A percentile compares a stretch with the other conserved stretches of the same genome.
phyloP scores from a whole-genome alignment of 2,329 filamentous ascomycete genomes.

The Penicillium polonicum region DNA sequence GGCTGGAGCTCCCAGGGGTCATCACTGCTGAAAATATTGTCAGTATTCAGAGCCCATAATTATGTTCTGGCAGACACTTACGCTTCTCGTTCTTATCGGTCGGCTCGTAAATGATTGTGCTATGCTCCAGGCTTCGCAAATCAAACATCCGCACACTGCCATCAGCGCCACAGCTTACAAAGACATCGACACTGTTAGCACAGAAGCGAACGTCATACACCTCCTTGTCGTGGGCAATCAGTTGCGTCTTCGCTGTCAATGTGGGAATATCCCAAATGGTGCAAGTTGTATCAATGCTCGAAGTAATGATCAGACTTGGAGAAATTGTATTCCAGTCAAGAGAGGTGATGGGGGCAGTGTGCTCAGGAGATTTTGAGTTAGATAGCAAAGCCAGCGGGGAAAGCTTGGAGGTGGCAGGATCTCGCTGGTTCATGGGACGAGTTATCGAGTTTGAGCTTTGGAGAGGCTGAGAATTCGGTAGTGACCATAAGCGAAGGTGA shows the following conservation, averaged over 20 bases:
- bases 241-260: constrained; percentile 92
- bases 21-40: constrained; percentile 36
- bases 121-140: constrained; percentile 90
- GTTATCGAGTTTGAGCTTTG: constrained; percentile 66
- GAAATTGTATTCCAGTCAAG: constrained; percentile 98
- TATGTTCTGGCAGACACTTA: constrained; percentile 39
- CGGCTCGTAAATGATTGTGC: constrained; percentile 98
- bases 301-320: constrained; percentile 95
- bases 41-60: constrained; percentile 4
- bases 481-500: constrained; percentile 88
- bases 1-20: constrained; percentile 60
- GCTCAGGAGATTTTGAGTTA: constrained; percentile 97
- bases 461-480: constrained; percentile 66
- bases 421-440: constrained; percentile 62
- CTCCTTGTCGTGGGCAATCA: constrained; percentile 98
- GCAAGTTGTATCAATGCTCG: constrained; percentile 97
- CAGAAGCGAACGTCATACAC: constrained; percentile 98
- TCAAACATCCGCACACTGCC: constrained; percentile 99
- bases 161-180: constrained; percentile 95
- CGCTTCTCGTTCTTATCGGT: constrained; percentile 75
- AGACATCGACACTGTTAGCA: constrained; percentile 96
- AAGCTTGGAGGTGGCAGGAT: constrained; percentile 70
- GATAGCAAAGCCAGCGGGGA: constrained; percentile 90
- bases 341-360: constrained; percentile 93
- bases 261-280: constrained; percentile 99